Evolutionary conservation across 1,284 basidiomycete species (phyloP), one percentile per base, ranked within the genome.

Genomic region (Sporisorium graminicola): DNA sequence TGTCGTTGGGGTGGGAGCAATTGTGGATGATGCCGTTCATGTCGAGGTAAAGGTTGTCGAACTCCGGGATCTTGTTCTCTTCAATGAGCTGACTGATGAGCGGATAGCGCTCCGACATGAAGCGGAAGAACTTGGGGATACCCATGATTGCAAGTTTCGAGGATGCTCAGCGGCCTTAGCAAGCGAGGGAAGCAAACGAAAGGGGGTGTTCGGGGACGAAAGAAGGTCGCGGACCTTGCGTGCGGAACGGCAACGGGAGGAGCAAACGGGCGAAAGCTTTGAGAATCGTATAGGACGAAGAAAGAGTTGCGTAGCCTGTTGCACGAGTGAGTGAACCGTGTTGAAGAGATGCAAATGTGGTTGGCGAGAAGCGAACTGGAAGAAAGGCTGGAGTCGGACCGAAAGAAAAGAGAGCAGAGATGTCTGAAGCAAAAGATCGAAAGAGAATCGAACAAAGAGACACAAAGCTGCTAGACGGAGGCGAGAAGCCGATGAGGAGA

Each of bases 1-100:
- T 92, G 86, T 99, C 96, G 82, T 95, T 94, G 43, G 94, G 94
- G 87, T 96, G 88, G 87, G 84, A 86, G 91, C 80, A 81, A 57
- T 81, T 81, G 88, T 99, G 96, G 74, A 99, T 98, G 86, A 99
- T 98, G 69, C 94, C 95, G 86, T 99, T 99, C 90, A 97, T 98
- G 86, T 94, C 95, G 78, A 97, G 90, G 86, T 97, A 95, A 66
- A 95, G 87, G 84, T 94, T 94, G 87, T 95, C 87, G 59, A 88
- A 89, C 82, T 98, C 96, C 44, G 95, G 95, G 72, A 98, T 98
- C 73, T 94, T 93, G 88, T 96, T 95, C 89, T 95, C 94, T 87
- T 95, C 91, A 81, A 99, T 97, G 77, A 99, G 89, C 87, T 99
- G 96, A 46, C 95, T 98, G 53, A 96, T 99, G 81, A 99, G 90